Evolutionary conservation across 768 basidiomycete genomes (phyloP), one percentile per base, ranked within the genome.

Genomic region (Mycena metata): DNA sequence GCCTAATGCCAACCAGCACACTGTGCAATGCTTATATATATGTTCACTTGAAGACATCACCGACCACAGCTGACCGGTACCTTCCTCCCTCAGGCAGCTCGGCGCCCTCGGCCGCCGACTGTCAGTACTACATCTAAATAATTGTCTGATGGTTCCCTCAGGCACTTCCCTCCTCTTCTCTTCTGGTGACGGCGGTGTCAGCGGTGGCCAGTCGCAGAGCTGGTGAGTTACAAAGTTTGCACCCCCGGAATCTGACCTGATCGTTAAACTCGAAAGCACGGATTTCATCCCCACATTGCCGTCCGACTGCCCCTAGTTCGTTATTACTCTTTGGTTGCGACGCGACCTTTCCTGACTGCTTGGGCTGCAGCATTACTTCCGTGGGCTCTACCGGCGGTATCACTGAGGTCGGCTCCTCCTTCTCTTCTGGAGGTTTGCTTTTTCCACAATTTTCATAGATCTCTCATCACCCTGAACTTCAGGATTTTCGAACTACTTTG

Each of bases 401-500:
- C 56, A 63, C 69, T 13, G 88, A 89, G 73, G 79, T 73, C 17
- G 83, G 83, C 0, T 79, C 77, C 0, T 56, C 33, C 35, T 85
- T 89, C 76, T 85, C 84, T 13, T 82, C 84, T 0, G 88, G 88
- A 33, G 87, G 81, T 41, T 67, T 3, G 46, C 10, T 21, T 24
- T 12, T 15, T 77, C 79, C 10, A 66, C n/a, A 26, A 1, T 2
- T n/a, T 4, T 36, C 19, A 30, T 30, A 30, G 30, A 30, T 36
- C 47, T 15, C 36, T 36, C 39, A 13, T 23, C 15, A 3, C 11
- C 39, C 39, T 39, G 39, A 2, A 13, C 4, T n/a, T n/a, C 13
- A 63, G 85, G 88, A 5, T 89, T 89, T 76, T 84, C 83, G 70
- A 79, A 84, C 66, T 80, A 83, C 60, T 79, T 80, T 67, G 55